Percentiles rank a stretch among this genome's conserved stretches.
Conservation (phyloP, 2,329 filamentous ascomycete genomes). For the Tetracladium maxilliforme region DNA sequence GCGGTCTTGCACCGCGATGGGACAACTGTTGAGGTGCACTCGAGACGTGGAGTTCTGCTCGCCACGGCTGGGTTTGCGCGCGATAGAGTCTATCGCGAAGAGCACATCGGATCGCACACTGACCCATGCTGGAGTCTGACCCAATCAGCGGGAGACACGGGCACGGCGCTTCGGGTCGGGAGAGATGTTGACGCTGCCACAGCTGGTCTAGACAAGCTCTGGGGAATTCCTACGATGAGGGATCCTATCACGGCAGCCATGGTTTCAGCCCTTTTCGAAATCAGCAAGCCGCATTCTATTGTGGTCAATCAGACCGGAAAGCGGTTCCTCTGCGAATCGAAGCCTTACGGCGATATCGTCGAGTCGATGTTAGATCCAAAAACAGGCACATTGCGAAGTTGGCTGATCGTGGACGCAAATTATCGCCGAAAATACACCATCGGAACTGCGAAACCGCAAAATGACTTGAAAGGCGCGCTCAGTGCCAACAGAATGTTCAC, state of each 20-base stretch:
- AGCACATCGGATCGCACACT: too few relatives aligned
- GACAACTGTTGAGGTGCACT: slow-evolving; percentile 8
- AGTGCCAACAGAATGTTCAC: slow-evolving; percentile 10
- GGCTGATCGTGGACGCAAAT: slow-evolving; percentile 15
- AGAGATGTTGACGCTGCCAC: slow-evolving; percentile 14
- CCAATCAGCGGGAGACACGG: slow-evolving; percentile 11
- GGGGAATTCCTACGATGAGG: slow-evolving; percentile 17
- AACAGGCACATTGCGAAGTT: slow-evolving; percentile 13
- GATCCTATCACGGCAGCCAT: slow-evolving; percentile 9
- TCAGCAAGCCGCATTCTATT: slow-evolving; percentile 16
- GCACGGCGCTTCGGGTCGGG: slow-evolving; percentile 12
- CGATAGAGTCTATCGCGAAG: slow-evolving; percentile 13
- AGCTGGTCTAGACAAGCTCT: slow-evolving; percentile 16
- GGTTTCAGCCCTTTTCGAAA: slow-evolving; percentile 13
- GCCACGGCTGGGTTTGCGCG: slow-evolving; percentile 19
- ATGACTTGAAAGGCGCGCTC: slow-evolving; percentile 7
- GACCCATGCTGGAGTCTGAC: slow-evolving; percentile 16
- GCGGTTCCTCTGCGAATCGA: slow-evolving; percentile 19
- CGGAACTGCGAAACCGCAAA: slow-evolving; percentile 5
- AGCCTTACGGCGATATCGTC: slow-evolving; percentile 16
- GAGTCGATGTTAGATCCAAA: slow-evolving; percentile 9
- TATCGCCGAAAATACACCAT: slow-evolving; percentile 15
- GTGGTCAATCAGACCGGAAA: slow-evolving; percentile 16
- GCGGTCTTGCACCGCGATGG: slow-evolving; percentile 11
- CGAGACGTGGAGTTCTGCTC: slow-evolving; percentile 15